Percentiles rank a stretch among this genome's conserved stretches.
Evolutionary conservation across 1,139 yeast species (phyloP).

Genomic region (Spathaspora sp.): DNA sequence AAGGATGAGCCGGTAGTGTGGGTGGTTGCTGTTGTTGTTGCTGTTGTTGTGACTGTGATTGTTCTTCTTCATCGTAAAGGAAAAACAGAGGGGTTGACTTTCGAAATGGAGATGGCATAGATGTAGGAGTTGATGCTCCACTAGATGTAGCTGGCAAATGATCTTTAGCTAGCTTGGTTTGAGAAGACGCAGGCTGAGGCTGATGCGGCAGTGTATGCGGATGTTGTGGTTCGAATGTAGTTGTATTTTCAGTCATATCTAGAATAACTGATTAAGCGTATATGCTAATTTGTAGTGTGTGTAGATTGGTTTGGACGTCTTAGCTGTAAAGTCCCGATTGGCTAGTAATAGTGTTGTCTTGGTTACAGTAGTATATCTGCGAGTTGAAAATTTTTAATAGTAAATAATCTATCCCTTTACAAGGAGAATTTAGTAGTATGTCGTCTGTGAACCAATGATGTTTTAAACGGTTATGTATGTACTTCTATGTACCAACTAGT

Average conservation of each 20-base stretch:
- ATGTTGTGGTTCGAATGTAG: slow-evolving; percentile 5
- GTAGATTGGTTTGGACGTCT: not conserved
- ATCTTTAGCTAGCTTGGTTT: not conserved
- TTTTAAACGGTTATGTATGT: not conserved
- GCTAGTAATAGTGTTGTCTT: no score
- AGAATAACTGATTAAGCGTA: not conserved
- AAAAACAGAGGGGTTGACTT: slow-evolving; percentile 5
- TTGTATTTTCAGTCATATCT: not conserved
- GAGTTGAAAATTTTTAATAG: no score
- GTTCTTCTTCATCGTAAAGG: slow-evolving; percentile 6
- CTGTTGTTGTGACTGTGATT: not conserved
- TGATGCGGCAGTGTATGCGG: slow-evolving; percentile 4
- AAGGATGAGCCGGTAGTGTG: not conserved
- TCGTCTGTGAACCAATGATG: not conserved
- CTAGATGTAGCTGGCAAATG: not conserved
- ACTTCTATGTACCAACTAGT: not conserved
- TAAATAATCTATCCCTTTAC: not conserved
- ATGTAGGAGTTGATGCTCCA: not conserved
- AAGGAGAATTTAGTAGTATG: not conserved
- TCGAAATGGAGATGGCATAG: not conserved
- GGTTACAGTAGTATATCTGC: no score
- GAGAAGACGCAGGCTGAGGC: slow-evolving; percentile 1
- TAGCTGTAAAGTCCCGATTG: no score
- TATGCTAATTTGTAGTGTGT: not conserved
- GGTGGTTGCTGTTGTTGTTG: not conserved